Evolutionary conservation across 2,329 filamentous ascomycete genomes (phyloP), one percentile per base, ranked within the genome.

Genomic region (Aspergillus flavus): DNA sequence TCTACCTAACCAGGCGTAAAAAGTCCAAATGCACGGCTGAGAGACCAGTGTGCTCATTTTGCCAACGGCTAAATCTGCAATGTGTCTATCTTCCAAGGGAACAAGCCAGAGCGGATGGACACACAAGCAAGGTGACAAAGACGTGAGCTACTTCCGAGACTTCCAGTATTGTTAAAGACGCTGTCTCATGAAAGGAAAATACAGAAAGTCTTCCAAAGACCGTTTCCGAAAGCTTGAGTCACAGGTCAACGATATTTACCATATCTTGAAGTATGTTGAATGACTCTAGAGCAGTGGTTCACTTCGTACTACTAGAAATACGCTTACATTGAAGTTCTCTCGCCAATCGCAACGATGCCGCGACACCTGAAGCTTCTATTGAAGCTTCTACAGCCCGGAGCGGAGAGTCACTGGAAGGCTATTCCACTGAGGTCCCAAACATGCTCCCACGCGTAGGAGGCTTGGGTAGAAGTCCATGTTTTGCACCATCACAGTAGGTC

Each of bases 1-100:
- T 7, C 1, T 28, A 14, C 19, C 0, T 12, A 23, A 26, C 21
- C 14, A 36, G 63, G 12, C 55, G 57, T 3, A 64, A 62, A 34
- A 62, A 64, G 30, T 62, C 63, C 1, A 62, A 62, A 62, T 64
- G 63, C 45, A 52, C 63, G 2, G 63, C 43, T 3, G 63, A 64
- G 28, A 57, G 41, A n/a, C 63, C 60, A 14, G 21, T 39, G 7
- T 64, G 62, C 32, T 64, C 62, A 4, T 62, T 59, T 19, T 64
- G 62, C 32, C 50, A 56, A n/a, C 39, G 62, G 28, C 28, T 64
- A n/a, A 59, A 56, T 16, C 56, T 59, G 34, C 55, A 56, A 41
- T 64, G 59, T 30, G 52, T 59, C 4, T 64, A 59, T 41, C 46
- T 50, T 3, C 46, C 46, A 4, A 30, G 46, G 7, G 46, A 50